Conservation (phyloP, 1,284 basidiomycete genomes). For the Malassezia nana region DNA sequence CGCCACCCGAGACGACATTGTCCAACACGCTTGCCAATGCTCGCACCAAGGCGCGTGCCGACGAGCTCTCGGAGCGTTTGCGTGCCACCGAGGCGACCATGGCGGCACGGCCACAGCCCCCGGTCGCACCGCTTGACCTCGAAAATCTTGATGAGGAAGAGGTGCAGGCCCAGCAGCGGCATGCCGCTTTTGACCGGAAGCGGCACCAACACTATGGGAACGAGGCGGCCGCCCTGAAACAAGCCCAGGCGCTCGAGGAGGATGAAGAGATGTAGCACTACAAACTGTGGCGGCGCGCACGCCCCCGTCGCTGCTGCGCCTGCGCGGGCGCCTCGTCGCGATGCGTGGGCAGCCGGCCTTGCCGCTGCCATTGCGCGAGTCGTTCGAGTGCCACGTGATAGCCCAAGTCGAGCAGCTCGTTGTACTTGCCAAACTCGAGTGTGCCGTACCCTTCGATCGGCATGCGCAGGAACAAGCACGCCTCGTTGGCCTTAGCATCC, state of each 20-base stretch:
- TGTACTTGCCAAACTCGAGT: conserved; percentile 51
- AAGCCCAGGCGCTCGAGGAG: conserved; percentile 29
- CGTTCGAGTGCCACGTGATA: conserved; percentile 65
- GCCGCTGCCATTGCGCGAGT: conserved; percentile 67
- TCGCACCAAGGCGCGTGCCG: conserved; percentile 10
- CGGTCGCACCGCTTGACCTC: neutral
- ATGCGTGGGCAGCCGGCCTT: conserved; percentile 66
- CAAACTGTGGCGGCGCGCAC: conserved; percentile 14
- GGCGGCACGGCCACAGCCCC: neutral
- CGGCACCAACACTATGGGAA: conserved; percentile 46
- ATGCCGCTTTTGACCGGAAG: conserved; percentile 40
- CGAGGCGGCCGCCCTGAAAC: conserved; percentile 44
- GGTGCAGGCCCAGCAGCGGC: conserved; percentile 28
- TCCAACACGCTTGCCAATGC: conserved; percentile 42
- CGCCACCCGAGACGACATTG: conserved; percentile 20
- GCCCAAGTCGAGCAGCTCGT: conserved; percentile 65
- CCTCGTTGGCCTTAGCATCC: conserved; percentile 77
- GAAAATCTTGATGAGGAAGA: neutral
- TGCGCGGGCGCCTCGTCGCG: conserved; percentile 51
- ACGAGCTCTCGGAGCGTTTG: neutral
- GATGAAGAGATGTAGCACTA: conserved; percentile 33
- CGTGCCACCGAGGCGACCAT: neutral
- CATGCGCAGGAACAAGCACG: conserved; percentile 86
- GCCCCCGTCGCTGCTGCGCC: conserved; percentile 1
- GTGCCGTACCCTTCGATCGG: conserved; percentile 57